A percentile compares a stretch with the other conserved stretches of the same genome.
Conservation (phyloP, 257 asterid genomes). For the Vinca minor region DNA sequence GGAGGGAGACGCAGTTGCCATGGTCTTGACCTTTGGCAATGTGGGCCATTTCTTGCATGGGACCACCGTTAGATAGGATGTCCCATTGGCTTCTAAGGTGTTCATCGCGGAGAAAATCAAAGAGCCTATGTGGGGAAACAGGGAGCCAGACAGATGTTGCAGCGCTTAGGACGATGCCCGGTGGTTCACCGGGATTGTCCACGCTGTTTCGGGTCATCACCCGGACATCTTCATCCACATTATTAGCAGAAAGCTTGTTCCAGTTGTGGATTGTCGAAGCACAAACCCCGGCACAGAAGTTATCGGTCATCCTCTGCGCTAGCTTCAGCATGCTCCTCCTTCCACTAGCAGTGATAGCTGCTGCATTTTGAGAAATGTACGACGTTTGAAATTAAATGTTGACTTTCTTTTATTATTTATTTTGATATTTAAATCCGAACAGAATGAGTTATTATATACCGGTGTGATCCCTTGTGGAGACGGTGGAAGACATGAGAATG, state of each 20-base stretch:
- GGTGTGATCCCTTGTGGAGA: conserved; percentile 35
- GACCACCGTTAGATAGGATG: conserved; percentile 82
- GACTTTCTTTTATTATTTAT: no score
- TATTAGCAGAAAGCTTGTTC: conserved; percentile 60
- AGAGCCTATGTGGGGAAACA: conserved; percentile 57
- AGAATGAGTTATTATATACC: conserved; percentile 42
- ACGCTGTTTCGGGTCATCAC: conserved; percentile 83
- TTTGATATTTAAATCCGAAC: no score
- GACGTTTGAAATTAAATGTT: no score
- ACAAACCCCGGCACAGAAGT: conserved; percentile 84
- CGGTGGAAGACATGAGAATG: conserved; percentile 64
- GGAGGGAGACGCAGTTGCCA: conserved; percentile 86
- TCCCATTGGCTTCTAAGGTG: conserved; percentile 87
- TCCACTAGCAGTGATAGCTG: conserved; percentile 73
- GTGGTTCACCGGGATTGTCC: conserved; percentile 86
- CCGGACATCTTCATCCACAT: conserved; percentile 72
- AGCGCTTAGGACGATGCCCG: conserved; percentile 82
- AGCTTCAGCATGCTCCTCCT: conserved; percentile 85
- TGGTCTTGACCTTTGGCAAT: conserved; percentile 87
- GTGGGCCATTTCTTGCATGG: conserved; percentile 92
- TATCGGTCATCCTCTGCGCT: conserved; percentile 91
- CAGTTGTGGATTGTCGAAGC: conserved; percentile 87
- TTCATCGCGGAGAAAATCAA: conserved; percentile 76
- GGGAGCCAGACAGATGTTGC: conserved; percentile 94
- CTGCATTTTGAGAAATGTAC: conserved; percentile 24